phyloP scores from a whole-genome alignment of 768 basidiomycete species.

The Collybiopsis luxurians region DNA sequence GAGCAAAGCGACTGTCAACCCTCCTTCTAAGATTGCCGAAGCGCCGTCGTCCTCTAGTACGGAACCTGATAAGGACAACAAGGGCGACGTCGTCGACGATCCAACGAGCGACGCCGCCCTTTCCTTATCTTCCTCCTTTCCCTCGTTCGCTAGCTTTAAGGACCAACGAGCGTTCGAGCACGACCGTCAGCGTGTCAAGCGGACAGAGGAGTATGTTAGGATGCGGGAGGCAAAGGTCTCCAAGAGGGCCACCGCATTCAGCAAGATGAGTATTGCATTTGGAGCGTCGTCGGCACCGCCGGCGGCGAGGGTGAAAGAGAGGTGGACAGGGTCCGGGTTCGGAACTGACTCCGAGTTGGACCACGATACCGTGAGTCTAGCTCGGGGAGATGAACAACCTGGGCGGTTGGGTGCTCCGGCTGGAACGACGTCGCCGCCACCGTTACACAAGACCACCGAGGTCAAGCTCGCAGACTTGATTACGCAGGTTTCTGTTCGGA shows the following conservation, averaged over 20 bases:
- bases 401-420: no score
- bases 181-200: conserved; percentile 44
- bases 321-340: no score
- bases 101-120: not conserved
- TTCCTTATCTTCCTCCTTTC: conserved; percentile 9
- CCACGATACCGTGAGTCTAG: no score
- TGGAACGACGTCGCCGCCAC: no score
- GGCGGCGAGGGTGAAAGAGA: conserved; percentile 10
- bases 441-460: conserved; percentile 13
- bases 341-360: no score
- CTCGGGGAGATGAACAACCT: no score
- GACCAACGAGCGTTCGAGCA: conserved; percentile 49
- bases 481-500: conserved; percentile 24
- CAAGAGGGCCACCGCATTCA: conserved; percentile 13
- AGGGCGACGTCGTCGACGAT: no score
- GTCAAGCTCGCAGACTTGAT: conserved; percentile 33
- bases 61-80: not conserved
- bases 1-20: not conserved
- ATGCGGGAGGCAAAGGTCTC: conserved; percentile 31
- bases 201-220: conserved; percentile 37
- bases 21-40: not conserved
- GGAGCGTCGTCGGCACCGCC: not conserved
- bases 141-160: conserved; percentile 25
- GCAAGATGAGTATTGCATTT: conserved; percentile 4
- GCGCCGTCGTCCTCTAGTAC: not conserved